Base-by-base conservation (phyloP, 257 asterid species). In the Gynochthodes officinalis region DNA sequence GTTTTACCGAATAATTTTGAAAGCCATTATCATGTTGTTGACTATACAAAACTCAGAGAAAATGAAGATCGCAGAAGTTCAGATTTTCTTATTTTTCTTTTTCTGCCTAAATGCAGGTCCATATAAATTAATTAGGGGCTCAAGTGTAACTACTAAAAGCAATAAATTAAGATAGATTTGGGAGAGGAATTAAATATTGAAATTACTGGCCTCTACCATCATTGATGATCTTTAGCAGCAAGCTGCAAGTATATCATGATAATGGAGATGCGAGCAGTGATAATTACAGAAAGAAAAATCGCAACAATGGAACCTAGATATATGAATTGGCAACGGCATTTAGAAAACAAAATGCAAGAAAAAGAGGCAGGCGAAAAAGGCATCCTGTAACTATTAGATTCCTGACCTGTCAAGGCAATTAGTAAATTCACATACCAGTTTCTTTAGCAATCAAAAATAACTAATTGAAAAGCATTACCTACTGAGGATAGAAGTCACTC, bases 161-260 rank as follows among this genome's bases (percentile, higher is more conserved):
- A 12, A 15, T 19, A 49, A 49, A 49, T 0, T 49, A 49, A 2
- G 16, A 49, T 14, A 7, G 27, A 53, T 21, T 11, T 21, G 13
- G 25, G 3, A 54, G 60, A 8, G 23, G 60, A 10, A 25, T 55
- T 4, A 8, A 0, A 10, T 1, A 11, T 10, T 11, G 27, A 25
- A 55, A 55, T 12, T 15, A 23, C 25, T 33, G 11, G 69, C 79
- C 79, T 75, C 79, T 75, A 75, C 79, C 79, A 75, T 75, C 79
- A 75, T 37, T 61, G 35, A 49, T 75, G 79, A 69, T 75, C 66
- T 75, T 61, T 71, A 9, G 59, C 57, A 19, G 75, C 71, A 49
- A 75, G 79, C 46, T 69, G 79, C 39, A 69, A 18, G 70, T 61
- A 69, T 27, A 75, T 69, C 71, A 75, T 16, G 28, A 55, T 59